Conservation (phyloP, 2,329 filamentous ascomycete species). For the Pseudogymnoascus sp. region DNA sequence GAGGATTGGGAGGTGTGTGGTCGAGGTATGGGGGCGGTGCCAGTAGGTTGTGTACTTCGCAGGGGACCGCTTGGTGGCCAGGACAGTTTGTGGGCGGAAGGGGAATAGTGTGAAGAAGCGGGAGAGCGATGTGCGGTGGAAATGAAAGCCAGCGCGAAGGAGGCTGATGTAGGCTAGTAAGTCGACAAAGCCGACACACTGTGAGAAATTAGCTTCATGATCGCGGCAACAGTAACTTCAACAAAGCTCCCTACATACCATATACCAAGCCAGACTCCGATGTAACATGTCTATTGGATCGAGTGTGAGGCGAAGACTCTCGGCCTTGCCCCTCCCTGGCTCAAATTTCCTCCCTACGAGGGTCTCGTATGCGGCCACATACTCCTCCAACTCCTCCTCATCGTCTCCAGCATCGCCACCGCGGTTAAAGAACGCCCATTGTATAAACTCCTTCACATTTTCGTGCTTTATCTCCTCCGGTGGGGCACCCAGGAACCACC, state of each 20-base stretch:
- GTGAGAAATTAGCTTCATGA: slow-evolving; percentile 10
- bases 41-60: slow-evolving; percentile 49
- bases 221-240: neutral
- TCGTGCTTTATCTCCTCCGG: slow-evolving; percentile 47
- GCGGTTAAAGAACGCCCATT: slow-evolving; percentile 52
- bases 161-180: slow-evolving; percentile 31
- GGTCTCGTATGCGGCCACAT: slow-evolving; percentile 44
- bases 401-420: slow-evolving; percentile 36
- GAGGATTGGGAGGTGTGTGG: slow-evolving; percentile 47
- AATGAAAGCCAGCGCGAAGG: slow-evolving; percentile 38
- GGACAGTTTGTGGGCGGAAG: slow-evolving; percentile 41
- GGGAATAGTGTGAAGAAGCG: slow-evolving; percentile 45
- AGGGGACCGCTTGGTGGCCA: slow-evolving; percentile 39
- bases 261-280: slow-evolving; percentile 50
- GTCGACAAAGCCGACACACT: slow-evolving; percentile 30
- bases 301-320: slow-evolving; percentile 48
- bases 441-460: slow-evolving; percentile 52
- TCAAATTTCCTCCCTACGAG: slow-evolving; percentile 42
- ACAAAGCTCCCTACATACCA: slow-evolving; percentile 33
- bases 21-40: slow-evolving; percentile 53
- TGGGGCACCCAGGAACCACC: slow-evolving; percentile 52
- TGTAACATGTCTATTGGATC: slow-evolving; percentile 51
- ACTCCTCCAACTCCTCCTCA: slow-evolving; percentile 49
- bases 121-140: slow-evolving; percentile 37
- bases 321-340: slow-evolving; percentile 44